Evolutionary conservation across 345 rosid species (phyloP).

Genomic region (Syzygium oleosum): DNA sequence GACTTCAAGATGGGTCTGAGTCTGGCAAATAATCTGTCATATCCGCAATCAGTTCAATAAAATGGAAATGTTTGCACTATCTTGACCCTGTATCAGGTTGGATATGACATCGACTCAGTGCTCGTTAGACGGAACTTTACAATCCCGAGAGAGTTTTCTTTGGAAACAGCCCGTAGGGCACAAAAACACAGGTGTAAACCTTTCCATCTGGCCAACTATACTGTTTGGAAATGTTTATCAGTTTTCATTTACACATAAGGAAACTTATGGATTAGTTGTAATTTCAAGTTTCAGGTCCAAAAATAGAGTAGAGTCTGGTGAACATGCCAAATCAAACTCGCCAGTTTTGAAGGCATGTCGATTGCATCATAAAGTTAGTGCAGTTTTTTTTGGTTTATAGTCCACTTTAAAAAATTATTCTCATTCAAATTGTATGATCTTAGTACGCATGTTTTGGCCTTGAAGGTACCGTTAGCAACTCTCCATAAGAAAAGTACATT

Average conservation of each 20-base stretch:
- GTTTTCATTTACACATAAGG: not conserved
- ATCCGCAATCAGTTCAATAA: not conserved
- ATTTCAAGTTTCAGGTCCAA: slow-evolving; percentile 34
- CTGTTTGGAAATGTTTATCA: not conserved
- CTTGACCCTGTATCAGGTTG: slow-evolving; percentile 16
- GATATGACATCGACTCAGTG: slow-evolving; percentile 5
- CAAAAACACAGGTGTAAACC: slow-evolving; percentile 27
- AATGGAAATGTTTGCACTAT: not conserved
- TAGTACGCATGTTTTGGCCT: not conserved
- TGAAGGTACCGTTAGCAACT: not conserved
- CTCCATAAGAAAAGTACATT: not conserved
- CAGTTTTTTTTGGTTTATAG: not conserved
- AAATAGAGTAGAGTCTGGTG: slow-evolving; percentile 9
- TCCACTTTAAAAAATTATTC: not conserved
- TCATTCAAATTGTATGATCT: not conserved
- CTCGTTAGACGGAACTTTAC: slow-evolving; percentile 27
- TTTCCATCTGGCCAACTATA: not conserved
- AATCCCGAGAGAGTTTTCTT: slow-evolving; percentile 44
- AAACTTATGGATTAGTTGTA: not conserved
- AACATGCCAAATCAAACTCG: slow-evolving; percentile 16
- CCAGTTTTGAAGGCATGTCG: slow-evolving; percentile 29
- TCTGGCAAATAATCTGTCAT: not conserved
- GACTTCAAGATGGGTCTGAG: not conserved
- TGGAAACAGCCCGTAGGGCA: slow-evolving; percentile 55
- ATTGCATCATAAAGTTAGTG: slow-evolving; percentile 40